Percentiles rank a stretch among this genome's conserved stretches.
Evolutionary conservation across 306 rosid species (phyloP).

Genomic region (Medicago lupulina): DNA sequence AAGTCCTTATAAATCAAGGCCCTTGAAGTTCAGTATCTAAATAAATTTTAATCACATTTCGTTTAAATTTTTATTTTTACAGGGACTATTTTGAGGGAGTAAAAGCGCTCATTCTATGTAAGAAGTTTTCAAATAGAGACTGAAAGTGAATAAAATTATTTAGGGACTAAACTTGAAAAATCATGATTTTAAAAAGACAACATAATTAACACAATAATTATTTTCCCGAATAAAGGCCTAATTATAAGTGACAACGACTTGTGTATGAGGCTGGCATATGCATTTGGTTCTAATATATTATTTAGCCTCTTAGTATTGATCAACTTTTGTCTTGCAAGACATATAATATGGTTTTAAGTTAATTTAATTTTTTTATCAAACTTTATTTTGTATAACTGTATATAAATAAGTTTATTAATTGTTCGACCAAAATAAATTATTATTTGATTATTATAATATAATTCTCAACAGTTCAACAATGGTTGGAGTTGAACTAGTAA

Average conservation of each 20-base stretch:
- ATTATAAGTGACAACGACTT: background rate
- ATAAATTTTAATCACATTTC: background rate
- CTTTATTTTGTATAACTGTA: background rate
- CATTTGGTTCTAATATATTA: slow-evolving; percentile 1
- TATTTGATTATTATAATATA: background rate
- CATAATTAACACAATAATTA: too few relatives aligned
- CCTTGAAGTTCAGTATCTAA: background rate
- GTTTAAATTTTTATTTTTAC: background rate
- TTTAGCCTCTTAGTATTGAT: background rate
- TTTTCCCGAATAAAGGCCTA: too few relatives aligned
- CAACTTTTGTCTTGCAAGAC: background rate
- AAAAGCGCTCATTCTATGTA: background rate
- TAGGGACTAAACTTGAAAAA: too few relatives aligned
- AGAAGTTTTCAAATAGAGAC: background rate
- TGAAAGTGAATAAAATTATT: background rate
- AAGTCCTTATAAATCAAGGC: background rate
- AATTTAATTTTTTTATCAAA: background rate
- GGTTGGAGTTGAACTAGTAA: slow-evolving; percentile 4
- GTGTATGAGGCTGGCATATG: background rate
- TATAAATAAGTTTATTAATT: background rate
- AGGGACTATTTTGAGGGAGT: background rate
- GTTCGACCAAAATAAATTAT: background rate
- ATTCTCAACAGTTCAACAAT: background rate
- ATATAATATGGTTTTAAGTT: background rate
- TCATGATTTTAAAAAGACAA: too few relatives aligned